Conservation (phyloP, 176 grass and related monocot genomes). For the Oryza glaberrima region DNA sequence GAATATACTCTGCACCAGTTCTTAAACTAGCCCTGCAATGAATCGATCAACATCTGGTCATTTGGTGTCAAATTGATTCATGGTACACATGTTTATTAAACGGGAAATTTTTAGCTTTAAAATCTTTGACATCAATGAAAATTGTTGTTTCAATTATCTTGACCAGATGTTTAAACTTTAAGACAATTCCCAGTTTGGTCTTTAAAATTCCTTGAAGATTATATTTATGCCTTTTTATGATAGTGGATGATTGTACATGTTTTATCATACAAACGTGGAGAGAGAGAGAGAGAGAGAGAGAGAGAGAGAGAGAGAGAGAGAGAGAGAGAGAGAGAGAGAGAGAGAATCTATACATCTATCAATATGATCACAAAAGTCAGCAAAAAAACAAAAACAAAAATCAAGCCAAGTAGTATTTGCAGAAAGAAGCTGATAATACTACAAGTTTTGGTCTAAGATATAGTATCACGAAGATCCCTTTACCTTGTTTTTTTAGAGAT, state of each 20-base stretch:
- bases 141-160: neutral
- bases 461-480: neutral
- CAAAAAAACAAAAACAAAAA: too few species aligned
- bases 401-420: neutral
- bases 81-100: neutral
- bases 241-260: neutral
- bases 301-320: too few species aligned
- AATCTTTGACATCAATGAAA: neutral
- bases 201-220: neutral
- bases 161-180: neutral
- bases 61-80: neutral
- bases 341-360: neutral
- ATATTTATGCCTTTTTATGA: neutral
- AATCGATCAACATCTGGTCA: neutral
- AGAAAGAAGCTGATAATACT: neutral
- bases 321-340: too few species aligned
- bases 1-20: neutral
- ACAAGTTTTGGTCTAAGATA: neutral
- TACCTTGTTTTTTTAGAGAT: too few species aligned
- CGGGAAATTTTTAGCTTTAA: neutral
- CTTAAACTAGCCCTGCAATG: neutral
- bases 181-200: neutral
- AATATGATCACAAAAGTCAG: neutral
- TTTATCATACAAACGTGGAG: too few species aligned
- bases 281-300: too few species aligned